phyloP scores from a whole-genome alignment of 768 basidiomycete species.

The Hygrophorus pudorinus region DNA sequence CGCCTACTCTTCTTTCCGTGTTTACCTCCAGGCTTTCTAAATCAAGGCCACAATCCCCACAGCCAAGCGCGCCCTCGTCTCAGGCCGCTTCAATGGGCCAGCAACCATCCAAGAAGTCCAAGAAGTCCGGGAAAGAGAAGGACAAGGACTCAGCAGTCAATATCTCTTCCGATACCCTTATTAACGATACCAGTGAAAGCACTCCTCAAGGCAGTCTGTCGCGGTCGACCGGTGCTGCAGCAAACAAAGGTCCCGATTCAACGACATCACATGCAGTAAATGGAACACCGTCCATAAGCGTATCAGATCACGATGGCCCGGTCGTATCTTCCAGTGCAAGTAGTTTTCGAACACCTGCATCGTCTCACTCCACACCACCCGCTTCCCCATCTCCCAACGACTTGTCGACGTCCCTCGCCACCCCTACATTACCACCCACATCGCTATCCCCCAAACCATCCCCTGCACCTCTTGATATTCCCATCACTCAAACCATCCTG shows the following conservation, averaged over 20 bases:
- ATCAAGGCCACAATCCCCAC: constrained; percentile 65
- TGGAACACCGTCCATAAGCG: constrained; percentile 33
- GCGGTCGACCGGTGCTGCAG: constrained; percentile 29
- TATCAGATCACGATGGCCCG: constrained; percentile 33
- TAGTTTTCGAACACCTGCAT: constrained; percentile 21
- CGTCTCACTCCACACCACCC: constrained; percentile 26
- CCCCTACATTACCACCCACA: constrained; percentile 25
- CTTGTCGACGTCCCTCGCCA: constrained; percentile 27
- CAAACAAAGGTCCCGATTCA: constrained; percentile 26
- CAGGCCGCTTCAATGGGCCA: constrained; percentile 63
- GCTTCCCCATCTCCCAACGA: constrained; percentile 18
- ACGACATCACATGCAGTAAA: constrained; percentile 25
- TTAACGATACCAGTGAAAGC: constrained; percentile 30
- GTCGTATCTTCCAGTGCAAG: constrained; percentile 17
- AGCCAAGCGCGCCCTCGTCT: constrained; percentile 31
- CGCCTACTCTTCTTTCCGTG: constrained; percentile 71
- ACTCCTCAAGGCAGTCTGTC: constrained; percentile 33
- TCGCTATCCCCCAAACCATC: constrained; percentile 30
- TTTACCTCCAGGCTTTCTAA: constrained; percentile 63
- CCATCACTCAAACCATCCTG: constrained; percentile 77
- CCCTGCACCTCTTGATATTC: constrained; percentile 63
- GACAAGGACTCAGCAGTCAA: constrained; percentile 41
- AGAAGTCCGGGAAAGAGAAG: constrained; percentile 62
- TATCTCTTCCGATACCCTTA: constrained; percentile 26
- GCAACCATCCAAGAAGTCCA: constrained; percentile 74